Conservation (phyloP, 371 early-diverging fungal species). For the Conidiobolus incongruus region DNA sequence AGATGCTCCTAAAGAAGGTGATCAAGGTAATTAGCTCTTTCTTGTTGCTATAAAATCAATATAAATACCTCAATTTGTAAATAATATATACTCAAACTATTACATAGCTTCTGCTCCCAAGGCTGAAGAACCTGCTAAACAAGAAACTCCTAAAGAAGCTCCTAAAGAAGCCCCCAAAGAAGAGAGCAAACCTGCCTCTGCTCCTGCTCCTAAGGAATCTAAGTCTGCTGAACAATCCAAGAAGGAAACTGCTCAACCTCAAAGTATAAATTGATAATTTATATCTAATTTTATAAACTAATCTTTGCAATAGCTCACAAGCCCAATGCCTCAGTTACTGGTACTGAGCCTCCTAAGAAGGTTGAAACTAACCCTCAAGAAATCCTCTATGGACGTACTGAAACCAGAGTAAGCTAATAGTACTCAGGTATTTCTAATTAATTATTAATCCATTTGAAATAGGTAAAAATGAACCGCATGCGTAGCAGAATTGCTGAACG, state of each 20-base stretch:
- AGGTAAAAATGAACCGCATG: constrained; percentile 95
- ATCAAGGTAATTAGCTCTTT: not conserved
- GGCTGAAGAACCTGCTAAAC: constrained; percentile 14
- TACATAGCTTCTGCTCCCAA: constrained; percentile 3
- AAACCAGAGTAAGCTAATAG: not conserved
- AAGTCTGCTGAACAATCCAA: constrained; percentile 5
- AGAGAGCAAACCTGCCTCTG: too few relatives aligned
- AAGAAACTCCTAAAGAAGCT: constrained; percentile 16
- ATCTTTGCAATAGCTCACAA: constrained; percentile 13
- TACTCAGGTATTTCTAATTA: not conserved
- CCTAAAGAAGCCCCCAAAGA: too few relatives aligned
- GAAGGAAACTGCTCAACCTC: constrained; percentile 10
- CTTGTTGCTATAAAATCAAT: too few relatives aligned
- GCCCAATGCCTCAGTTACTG: constrained; percentile 10
- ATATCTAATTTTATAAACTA: too few relatives aligned
- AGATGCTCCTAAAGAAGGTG: constrained; percentile 41
- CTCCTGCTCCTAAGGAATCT: too few relatives aligned
- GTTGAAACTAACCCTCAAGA: constrained; percentile 9
- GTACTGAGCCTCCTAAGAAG: constrained; percentile 12
- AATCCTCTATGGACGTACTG: constrained; percentile 2
- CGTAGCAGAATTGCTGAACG: constrained; percentile 79
- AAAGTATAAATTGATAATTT: too few relatives aligned
- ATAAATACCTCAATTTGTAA: too few relatives aligned
- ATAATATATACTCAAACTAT: not conserved
- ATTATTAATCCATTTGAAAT: constrained; percentile 13